Evolutionary conservation across 2,329 filamentous ascomycete genomes (phyloP), one percentile per base, ranked within the genome.

Genomic region (Fusarium pininemorale): DNA sequence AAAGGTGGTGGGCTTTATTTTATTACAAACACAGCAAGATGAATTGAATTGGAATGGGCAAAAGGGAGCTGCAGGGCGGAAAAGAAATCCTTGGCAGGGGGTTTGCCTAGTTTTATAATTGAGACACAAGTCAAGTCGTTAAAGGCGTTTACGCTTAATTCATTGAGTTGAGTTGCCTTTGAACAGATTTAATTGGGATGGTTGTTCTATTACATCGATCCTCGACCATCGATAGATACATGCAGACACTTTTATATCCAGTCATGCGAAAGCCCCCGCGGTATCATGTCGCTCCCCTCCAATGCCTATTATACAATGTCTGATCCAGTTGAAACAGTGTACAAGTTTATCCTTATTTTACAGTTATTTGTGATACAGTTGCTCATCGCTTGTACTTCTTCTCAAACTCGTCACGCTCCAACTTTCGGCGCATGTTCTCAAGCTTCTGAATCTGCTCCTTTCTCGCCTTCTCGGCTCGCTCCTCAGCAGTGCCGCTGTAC

Each of bases 311-410:
- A 67, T 74, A 74, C 72, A 74, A 35, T 44, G 51, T 45, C 62
- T 63, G 48, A 50, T 53, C 70, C 51, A 65, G 45, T 59, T 41
- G 62, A 63, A 51, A 51, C 53, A 53, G 65, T 67, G 51, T 60
- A 57, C 65, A 69, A 35, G 30, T 41, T 60, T 18, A 53, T 66
- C 28, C 53, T 60, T 65, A 75, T 62, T 74, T 75, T 74, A 74
- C 72, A 74, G 47, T 66, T 58, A 44, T 61, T 59, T 8, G 41
- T 62, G 26, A 56, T 67, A 59, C 70, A 68, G 11, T 76, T 75
- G 51, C 69, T 69, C 60, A 74, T 69, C 59, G 72, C 80, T 83
- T 82, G 79, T 84, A 85, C 78, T 85, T 84, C 68, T 80, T 83
- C 47, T 84, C 81, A 63, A 83, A 83, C 70, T 83, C 80, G 22